Conservation (phyloP, 345 rosid genomes). For the Psidium guajava region DNA sequence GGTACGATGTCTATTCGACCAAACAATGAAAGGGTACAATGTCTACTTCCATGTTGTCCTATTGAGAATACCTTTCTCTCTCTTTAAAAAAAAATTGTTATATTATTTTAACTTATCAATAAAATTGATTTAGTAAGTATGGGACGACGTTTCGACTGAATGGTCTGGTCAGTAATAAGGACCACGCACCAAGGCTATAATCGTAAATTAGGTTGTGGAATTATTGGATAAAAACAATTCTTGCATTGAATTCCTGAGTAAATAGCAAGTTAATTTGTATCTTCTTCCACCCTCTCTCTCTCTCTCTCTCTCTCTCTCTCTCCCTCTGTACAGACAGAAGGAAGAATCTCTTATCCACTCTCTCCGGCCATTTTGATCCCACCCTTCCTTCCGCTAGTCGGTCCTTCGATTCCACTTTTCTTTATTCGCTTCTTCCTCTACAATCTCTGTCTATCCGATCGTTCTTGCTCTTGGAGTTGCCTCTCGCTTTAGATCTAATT, state of each 20-base stretch:
- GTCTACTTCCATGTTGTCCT: background rate
- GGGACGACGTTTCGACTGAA: background rate
- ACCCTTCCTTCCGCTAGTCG: background rate
- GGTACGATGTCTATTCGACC: background rate
- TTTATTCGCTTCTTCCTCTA: background rate
- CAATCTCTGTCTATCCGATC: background rate
- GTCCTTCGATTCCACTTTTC: background rate
- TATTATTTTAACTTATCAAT: background rate
- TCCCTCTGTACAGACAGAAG: background rate
- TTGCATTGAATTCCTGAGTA: background rate
- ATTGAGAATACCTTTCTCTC: background rate
- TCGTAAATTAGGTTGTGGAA: background rate
- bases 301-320: background rate
- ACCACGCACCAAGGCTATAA: background rate
- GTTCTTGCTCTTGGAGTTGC: background rate
- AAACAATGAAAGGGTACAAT: rapidly evolving
- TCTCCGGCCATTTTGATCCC: background rate
- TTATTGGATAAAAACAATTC: background rate
- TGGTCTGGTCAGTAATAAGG: background rate
- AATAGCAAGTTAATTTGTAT: background rate
- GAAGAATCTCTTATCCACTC: background rate
- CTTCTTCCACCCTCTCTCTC: background rate
- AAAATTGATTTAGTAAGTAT: background rate
- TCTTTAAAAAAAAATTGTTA: background rate
- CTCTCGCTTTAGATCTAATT: background rate